Evolutionary conservation across 441 rosid species (phyloP).

Genomic region (Gossypium trilobum): DNA sequence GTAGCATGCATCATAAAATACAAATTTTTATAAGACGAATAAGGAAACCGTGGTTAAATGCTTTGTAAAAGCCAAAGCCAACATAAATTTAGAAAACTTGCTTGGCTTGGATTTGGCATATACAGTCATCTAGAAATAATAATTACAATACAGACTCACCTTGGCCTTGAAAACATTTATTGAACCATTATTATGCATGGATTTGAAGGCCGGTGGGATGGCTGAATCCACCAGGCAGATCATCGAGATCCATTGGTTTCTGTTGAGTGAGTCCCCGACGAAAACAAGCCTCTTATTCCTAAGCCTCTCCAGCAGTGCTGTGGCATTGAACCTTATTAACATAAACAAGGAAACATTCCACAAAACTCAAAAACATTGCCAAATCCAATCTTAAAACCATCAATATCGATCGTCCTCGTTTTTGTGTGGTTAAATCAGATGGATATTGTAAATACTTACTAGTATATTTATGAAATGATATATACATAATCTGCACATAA

Average conservation of each 20-base stretch:
- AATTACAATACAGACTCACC: constrained; percentile 25
- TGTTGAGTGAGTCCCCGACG: constrained; percentile 53
- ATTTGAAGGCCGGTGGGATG: constrained; percentile 33
- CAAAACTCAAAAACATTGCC: constrained; percentile 19
- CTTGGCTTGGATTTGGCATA: background rate
- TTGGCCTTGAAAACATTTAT: constrained; percentile 40
- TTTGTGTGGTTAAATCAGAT: background rate
- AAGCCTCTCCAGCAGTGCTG: constrained; percentile 46
- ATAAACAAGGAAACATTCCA: constrained; percentile 22
- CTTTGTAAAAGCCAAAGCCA: too few species aligned
- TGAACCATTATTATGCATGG: constrained; percentile 50
- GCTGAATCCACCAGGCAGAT: constrained; percentile 41
- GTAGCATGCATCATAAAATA: background rate
- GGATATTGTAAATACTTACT: too few species aligned
- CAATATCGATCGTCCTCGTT: background rate
- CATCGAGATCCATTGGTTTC: constrained; percentile 62
- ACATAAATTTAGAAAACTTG: too few species aligned
- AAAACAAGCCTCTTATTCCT: constrained; percentile 54
- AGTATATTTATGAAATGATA: too few species aligned
- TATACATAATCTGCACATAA: too few species aligned
- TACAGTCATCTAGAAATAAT: background rate
- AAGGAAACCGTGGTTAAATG: too few species aligned
- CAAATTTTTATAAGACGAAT: background rate
- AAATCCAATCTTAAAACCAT: background rate
- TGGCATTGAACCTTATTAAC: constrained; percentile 63